Percentiles rank a stretch among this genome's conserved stretches.
Evolutionary conservation across 306 rosid genomes (phyloP).

Genomic region (Clitoria ternatea): DNA sequence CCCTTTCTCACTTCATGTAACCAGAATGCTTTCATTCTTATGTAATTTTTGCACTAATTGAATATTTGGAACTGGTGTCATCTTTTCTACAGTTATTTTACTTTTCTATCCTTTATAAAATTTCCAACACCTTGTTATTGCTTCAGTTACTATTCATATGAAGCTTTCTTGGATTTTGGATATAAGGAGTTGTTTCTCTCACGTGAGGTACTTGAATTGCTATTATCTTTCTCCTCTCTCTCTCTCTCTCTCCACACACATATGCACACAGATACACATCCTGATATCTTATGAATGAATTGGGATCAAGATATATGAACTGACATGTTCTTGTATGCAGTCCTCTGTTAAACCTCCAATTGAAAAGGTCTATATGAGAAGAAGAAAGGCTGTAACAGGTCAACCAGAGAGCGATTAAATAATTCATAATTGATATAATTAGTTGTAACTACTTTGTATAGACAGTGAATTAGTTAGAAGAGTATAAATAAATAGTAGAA

Average conservation of each 20-base stretch:
- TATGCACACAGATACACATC: not conserved
- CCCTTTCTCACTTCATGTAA: not conserved
- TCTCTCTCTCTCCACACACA: not conserved
- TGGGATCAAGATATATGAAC: not conserved
- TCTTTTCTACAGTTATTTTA: not conserved
- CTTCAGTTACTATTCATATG: constrained; percentile 90
- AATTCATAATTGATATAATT: no score
- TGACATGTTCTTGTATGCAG: constrained; percentile 2
- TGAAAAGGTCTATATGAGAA: no score
- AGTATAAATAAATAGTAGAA: no score
- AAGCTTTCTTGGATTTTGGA: constrained; percentile 93
- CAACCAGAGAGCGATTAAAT: no score
- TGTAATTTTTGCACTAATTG: not conserved
- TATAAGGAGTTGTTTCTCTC: constrained; percentile 84
- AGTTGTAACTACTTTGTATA: no score
- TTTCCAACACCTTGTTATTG: constrained; percentile 32
- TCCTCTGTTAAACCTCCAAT: constrained; percentile 11
- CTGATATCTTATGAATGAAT: not conserved
- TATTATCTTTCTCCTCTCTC: not conserved
- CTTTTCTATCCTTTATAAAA: constrained; percentile 21
- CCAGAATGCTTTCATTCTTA: not conserved
- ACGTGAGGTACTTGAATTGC: constrained; percentile 69
- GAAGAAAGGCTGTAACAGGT: no score
- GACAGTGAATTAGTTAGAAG: no score
- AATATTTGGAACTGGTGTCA: constrained; percentile 8